A percentile compares a stretch with the other conserved stretches of the same genome.
phyloP scores from a whole-genome alignment of 75 land plant species.

The Selaginella tamariscina region DNA sequence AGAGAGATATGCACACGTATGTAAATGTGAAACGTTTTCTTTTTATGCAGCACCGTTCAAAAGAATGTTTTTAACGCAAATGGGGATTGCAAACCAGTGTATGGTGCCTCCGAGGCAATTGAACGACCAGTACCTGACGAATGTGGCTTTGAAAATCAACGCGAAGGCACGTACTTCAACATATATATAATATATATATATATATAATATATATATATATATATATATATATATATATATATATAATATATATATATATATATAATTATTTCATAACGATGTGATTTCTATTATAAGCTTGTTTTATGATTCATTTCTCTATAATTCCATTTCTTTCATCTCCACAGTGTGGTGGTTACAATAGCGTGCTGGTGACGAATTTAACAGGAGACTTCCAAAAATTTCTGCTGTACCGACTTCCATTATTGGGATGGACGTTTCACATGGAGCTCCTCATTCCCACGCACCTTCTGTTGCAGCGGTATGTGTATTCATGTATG shows the following conservation, averaged over 20 bases:
- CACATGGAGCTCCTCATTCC: constrained; percentile 86
- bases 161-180: constrained; percentile 48
- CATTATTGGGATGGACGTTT: constrained; percentile 95
- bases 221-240: no score
- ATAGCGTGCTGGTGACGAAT: constrained; percentile 43
- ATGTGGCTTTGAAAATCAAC: constrained; percentile 83
- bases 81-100: constrained; percentile 74
- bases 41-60: constrained; percentile 70
- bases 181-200: no score
- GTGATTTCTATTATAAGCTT: no score
- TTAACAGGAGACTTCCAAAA: constrained; percentile 27
- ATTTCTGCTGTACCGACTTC: constrained; percentile 55
- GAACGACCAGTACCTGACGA: constrained; percentile 76
- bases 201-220: no score
- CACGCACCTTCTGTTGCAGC: constrained; percentile 91
- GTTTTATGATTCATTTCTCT: no score
- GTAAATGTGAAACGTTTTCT: not conserved
- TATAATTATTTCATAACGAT: no score
- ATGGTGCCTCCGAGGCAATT: constrained; percentile 44
- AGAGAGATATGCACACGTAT: no score
- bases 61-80: constrained; percentile 39
- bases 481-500: constrained; percentile 26
- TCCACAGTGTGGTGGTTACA: constrained; percentile 71
- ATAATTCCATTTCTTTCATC: not conserved
- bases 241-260: no score